Percentiles rank a stretch among this genome's conserved stretches.
Evolutionary conservation across 331 rosid genomes (phyloP).

Genomic region (Quercus tomentella): DNA sequence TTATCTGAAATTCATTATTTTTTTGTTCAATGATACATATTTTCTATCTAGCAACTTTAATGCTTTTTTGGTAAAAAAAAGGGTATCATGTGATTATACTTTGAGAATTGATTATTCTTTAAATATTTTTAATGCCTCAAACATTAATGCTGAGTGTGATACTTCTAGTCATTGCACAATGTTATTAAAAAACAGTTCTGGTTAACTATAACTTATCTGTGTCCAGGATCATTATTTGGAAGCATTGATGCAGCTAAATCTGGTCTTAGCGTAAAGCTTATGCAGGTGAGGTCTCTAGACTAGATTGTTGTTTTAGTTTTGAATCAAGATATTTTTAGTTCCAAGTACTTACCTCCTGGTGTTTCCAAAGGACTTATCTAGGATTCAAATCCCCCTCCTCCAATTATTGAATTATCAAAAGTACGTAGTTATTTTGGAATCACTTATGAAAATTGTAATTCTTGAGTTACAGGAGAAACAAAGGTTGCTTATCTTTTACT

Average conservation of each 20-base stretch:
- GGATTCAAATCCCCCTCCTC: too few relatives aligned
- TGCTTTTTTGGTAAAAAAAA: background rate
- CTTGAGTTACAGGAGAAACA: background rate
- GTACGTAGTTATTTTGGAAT: background rate
- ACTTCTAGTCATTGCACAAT: background rate
- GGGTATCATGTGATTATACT: background rate
- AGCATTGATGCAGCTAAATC: constrained; percentile 66
- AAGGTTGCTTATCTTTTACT: background rate
- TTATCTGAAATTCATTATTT: background rate
- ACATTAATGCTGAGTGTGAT: background rate
- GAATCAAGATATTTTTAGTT: background rate
- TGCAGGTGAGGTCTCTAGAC: constrained; percentile 60
- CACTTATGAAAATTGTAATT: background rate
- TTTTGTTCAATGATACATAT: background rate
- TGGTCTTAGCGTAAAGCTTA: constrained; percentile 69
- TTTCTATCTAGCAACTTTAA: constrained; percentile 2
- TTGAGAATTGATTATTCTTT: background rate
- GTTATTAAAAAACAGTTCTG: background rate
- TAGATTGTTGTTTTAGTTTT: background rate
- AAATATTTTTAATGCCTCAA: background rate
- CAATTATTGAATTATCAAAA: too few relatives aligned
- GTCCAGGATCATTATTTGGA: constrained; percentile 84
- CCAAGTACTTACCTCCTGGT: background rate
- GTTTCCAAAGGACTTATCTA: too few relatives aligned
- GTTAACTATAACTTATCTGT: constrained; percentile 8